Percentiles rank a stretch among this genome's conserved stretches.
Evolutionary conservation across 345 rosid genomes (phyloP).

Genomic region (thale cress (Arabidopsis thaliana)): TAIR10.1 NC_003075.7:9710501-9711000

Average conservation of each 20-base stretch:
- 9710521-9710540: neutral
- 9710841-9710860: constrained; percentile 69
- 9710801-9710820: constrained; percentile 96
- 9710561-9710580: constrained; percentile 35
- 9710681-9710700: constrained; percentile 21
- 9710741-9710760: constrained; percentile 31
- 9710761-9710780: constrained; percentile 33
- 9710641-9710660: constrained; percentile 98
- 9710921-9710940: constrained; percentile 68
- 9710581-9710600: constrained; percentile 94
- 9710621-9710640: constrained; percentile 89
- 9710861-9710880: constrained; percentile 83
- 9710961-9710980: constrained; percentile 11
- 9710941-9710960: constrained; percentile 26
- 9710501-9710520: constrained; percentile 34
- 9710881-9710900: constrained; percentile 96
- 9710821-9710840: constrained; percentile 72
- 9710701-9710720: constrained; percentile 28
- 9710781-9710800: constrained; percentile 94
- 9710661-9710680: constrained; percentile 38
- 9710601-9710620: constrained; percentile 96
- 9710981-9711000: constrained; percentile 5
- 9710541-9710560: constrained; percentile 33
- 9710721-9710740: constrained; percentile 20
- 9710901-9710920: constrained; percentile 92